Conservation (phyloP, 108 stramenopile species). For the Phaeodactylum tricornutum region DNA sequence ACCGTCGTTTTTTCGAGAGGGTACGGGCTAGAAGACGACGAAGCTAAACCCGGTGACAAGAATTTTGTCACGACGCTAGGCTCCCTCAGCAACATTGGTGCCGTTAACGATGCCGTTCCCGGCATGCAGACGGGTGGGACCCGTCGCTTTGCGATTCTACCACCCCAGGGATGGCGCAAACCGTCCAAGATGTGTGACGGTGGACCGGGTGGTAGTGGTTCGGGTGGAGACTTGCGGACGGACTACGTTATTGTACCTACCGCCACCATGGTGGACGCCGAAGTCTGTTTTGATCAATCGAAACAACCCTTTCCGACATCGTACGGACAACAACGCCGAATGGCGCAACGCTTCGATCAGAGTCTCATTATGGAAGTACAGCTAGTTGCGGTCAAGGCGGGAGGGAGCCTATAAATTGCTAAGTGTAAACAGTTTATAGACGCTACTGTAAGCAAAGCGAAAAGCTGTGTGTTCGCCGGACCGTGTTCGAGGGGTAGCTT, state of each 20-base stretch:
- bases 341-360: conserved; percentile 88
- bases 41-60: conserved; percentile 46
- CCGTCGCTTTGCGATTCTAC: conserved; percentile 59
- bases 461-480: no score
- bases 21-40: conserved; percentile 70
- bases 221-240: conserved; percentile 69
- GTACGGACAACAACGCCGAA: conserved; percentile 74
- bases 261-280: conserved; percentile 77
- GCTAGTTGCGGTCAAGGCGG: no score
- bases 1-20: conserved; percentile 71
- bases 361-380: conserved; percentile 77
- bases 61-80: conserved; percentile 50
- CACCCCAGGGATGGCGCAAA: conserved; percentile 77
- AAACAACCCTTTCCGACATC: conserved; percentile 69
- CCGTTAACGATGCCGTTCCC: conserved; percentile 59
- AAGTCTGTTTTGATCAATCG: conserved; percentile 72
- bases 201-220: conserved; percentile 68
- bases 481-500: no score
- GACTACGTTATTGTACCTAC: conserved; percentile 75
- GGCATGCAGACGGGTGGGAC: conserved; percentile 54
- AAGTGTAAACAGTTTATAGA: no score
- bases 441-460: no score
- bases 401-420: no score
- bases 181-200: conserved; percentile 64
- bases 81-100: conserved; percentile 35